phyloP scores from a whole-genome alignment of 2,329 filamentous ascomycete genomes.

The Fusarium armeniacum region DNA sequence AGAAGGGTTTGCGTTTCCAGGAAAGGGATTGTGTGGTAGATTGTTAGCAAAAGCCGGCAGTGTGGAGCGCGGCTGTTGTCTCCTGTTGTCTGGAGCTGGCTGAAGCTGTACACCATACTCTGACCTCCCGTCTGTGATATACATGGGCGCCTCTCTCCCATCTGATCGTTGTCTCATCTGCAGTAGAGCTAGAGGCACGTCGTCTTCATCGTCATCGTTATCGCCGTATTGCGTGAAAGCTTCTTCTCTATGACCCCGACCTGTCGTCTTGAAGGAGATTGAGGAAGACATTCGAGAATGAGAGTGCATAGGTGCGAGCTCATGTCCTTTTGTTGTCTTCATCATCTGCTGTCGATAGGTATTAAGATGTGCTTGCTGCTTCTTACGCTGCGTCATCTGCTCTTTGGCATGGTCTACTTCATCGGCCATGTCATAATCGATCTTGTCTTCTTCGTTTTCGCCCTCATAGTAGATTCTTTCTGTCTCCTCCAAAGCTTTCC shows the following conservation, averaged over 20 bases:
- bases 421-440: constrained; percentile 22
- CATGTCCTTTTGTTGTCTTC: constrained; percentile 30
- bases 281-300: constrained; percentile 17
- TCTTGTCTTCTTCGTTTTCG: constrained; percentile 26
- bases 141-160: background rate
- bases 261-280: constrained; percentile 15
- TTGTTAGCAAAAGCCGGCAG: constrained; percentile 13
- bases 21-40: constrained; percentile 6
- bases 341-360: constrained; percentile 33
- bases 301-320: background rate
- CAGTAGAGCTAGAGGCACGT: constrained; percentile 24
- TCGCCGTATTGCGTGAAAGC: background rate
- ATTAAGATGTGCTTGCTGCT: constrained; percentile 28
- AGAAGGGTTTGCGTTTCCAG: accelerated
- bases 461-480: constrained; percentile 6
- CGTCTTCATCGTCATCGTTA: constrained; percentile 17
- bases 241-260: background rate
- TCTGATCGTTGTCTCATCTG: constrained; percentile 1
- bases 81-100: background rate
- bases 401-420: constrained; percentile 9
- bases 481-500: constrained; percentile 10
- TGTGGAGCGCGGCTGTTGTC: constrained; percentile 3
- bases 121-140: background rate
- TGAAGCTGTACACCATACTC: constrained; percentile 4
- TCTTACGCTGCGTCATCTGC: constrained; percentile 19